Evolutionary conservation across 2,329 filamentous ascomycete species (phyloP), one percentile per base, ranked within the genome.

Genomic region (Colletotrichum orbiculare): DNA sequence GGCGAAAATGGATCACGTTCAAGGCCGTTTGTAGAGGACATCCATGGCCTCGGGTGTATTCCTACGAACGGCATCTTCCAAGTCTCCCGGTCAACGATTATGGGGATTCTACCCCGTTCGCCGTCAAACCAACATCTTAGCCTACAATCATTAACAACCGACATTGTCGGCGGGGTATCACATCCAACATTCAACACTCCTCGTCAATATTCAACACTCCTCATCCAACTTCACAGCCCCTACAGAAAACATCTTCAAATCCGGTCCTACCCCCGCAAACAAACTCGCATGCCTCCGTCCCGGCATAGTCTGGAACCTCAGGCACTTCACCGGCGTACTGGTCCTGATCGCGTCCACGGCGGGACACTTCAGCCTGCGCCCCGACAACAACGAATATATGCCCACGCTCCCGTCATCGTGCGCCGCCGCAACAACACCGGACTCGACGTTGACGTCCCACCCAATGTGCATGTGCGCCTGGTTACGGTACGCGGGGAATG

Each of bases 341-440:
- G 68, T 55, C 17, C 39, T 50, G 6, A 77, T 37, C 2, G 42
- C 15, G 0, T 71, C 74, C 15, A 81, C 39, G 1, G 60, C 73
- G 0, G 70, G 64, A 10, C 69, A 71, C 3, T 64, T 65, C 6
- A 87, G 67, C 10, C 72, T 71, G 10, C 75, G 67, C 0, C 86
- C 86, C 2, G 80, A 82, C 8, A 68, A 69, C 7, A 85, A 71
- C 8, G 85, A 87, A 68, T 85, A 87, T 11, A 88, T 68, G 1
- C 70, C 77, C 0, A 88, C 75, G 0, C 73, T 79, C 10, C 80
- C 81, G 52, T 84, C 78, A 43, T 85, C 82, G 50, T 86, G 84
- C 0, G 83, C 85, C 0, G 86, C 83, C 0, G 86, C 87, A 5
- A 86, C 80, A 33, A 85, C 68, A 11, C 83, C 84, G 8, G 81